A percentile compares a stretch with the other conserved stretches of the same genome.
phyloP scores from a whole-genome alignment of 2,329 filamentous ascomycete genomes.

The Nothophoma quercina region DNA sequence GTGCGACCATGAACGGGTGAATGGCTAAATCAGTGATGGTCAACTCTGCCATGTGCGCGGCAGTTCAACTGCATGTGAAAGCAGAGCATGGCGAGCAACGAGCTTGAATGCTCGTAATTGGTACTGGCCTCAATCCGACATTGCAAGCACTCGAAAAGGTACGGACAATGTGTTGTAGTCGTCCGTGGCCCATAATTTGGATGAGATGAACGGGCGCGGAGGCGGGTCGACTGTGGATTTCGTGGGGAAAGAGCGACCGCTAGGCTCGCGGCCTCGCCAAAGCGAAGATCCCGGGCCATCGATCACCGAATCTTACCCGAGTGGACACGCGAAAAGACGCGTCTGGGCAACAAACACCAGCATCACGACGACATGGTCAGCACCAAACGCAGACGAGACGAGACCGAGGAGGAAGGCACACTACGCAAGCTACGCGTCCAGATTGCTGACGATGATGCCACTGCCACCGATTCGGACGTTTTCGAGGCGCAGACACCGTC shows the following conservation, averaged over 20 bases:
- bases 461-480: constrained; percentile 24
- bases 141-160: not conserved
- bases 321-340: constrained; percentile 32
- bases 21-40: constrained; percentile 12
- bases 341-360: constrained; percentile 20
- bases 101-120: not conserved
- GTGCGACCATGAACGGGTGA: constrained; percentile 13
- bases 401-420: constrained; percentile 29
- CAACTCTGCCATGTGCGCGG: constrained; percentile 6
- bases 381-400: constrained; percentile 42
- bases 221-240: constrained; percentile 13
- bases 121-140: not conserved
- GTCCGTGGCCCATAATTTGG: not conserved
- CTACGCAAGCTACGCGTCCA: constrained; percentile 40
- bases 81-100: not conserved
- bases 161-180: not conserved
- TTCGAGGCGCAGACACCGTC: constrained; percentile 43
- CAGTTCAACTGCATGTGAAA: constrained; percentile 8
- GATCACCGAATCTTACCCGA: constrained; percentile 14
- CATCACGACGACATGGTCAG: constrained; percentile 35
- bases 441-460: constrained; percentile 20
- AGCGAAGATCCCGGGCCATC: constrained; percentile 5
- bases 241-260: constrained; percentile 12
- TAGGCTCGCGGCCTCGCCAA: constrained; percentile 11
- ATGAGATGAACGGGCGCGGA: constrained; percentile 5